phyloP scores from a whole-genome alignment of 306 rosid species.

The Trifolium fragiferum region DNA sequence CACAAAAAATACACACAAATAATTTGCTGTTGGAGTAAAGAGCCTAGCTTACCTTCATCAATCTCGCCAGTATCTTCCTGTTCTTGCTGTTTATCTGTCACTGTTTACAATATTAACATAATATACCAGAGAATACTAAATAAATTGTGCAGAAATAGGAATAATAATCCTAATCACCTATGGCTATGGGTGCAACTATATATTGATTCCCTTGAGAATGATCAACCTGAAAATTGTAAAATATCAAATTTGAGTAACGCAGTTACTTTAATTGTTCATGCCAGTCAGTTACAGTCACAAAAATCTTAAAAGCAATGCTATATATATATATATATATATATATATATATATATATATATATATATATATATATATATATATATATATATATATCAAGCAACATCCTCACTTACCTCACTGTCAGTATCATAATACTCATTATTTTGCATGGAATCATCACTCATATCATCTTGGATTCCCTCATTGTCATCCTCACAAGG shows the following conservation, averaged over 20 bases:
- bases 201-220: constrained; percentile 68
- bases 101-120: constrained; percentile 24
- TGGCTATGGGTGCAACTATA: constrained; percentile 71
- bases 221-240: constrained; percentile 59
- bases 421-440: constrained; percentile 53
- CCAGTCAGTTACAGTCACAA: constrained; percentile 5
- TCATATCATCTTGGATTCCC: constrained; percentile 49
- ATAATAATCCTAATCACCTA: constrained; percentile 52
- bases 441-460: constrained; percentile 52
- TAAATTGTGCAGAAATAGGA: constrained; percentile 4
- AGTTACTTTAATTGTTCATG: constrained; percentile 19
- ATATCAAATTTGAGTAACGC: constrained; percentile 29
- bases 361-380: no score
- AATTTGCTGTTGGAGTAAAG: constrained; percentile 18
- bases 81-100: constrained; percentile 66
- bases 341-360: no score
- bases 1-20: background rate
- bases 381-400: constrained; percentile 36
- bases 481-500: constrained; percentile 66
- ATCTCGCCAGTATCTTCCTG: constrained; percentile 56
- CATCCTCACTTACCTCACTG: constrained; percentile 52
- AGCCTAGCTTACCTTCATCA: constrained; percentile 69
- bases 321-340: constrained; percentile 22
- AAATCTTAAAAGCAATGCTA: constrained; percentile 17
- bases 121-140: constrained; percentile 21